Base-by-base conservation (phyloP, 495 filamentous ascomycete species). In the Penicilliopsis zonata region DNA sequence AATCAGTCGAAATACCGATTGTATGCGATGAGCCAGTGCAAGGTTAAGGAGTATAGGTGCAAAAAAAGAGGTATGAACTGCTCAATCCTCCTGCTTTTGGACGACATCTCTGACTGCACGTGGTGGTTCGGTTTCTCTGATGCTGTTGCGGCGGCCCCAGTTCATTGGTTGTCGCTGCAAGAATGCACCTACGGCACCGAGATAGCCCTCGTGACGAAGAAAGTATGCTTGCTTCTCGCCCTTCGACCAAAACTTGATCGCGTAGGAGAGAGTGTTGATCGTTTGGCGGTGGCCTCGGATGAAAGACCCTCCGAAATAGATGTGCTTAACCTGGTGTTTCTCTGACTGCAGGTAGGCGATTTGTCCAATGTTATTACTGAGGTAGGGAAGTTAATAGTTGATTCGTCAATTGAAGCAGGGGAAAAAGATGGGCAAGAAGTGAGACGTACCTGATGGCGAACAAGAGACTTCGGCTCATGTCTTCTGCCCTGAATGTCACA, bases 271-370 rank as follows among this genome's bases (percentile, higher is more conserved):
- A 0, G 90, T 94, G 50, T 94, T 88, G 80, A 98, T 96, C 10
- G 90, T 98, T 53, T 96, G 92, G 8, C 76, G 74, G 53, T 98
- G 90, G 26, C 90, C 88, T 9, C 92, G 80, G 49, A 98, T 98
- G 55, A 96, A 98, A 6, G 80, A 86, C 5, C 90, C 90, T 9
- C 90, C 90, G 47, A 98, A 98, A 57, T 98, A 98, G 34, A 98
- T 96, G 50, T 86, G 78, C 32, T 82, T 80, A 13, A 95, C 68
- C 29, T 73, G 67, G 53, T 98, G 86, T 47, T 93, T 90, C 44
- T 94, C 84, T 18, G 83, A 87, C 46, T 94, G 86, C 14, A 98
- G 65, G 53, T 92, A 95, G 22, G 90, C 84, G 39, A 98, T 94
- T 64, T 98, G 90, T 9, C 90, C 90, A 34, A 98, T 95, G 57